phyloP scores from a whole-genome alignment of 805 yeast species.

The Hanseniaspora guilliermondii region DNA sequence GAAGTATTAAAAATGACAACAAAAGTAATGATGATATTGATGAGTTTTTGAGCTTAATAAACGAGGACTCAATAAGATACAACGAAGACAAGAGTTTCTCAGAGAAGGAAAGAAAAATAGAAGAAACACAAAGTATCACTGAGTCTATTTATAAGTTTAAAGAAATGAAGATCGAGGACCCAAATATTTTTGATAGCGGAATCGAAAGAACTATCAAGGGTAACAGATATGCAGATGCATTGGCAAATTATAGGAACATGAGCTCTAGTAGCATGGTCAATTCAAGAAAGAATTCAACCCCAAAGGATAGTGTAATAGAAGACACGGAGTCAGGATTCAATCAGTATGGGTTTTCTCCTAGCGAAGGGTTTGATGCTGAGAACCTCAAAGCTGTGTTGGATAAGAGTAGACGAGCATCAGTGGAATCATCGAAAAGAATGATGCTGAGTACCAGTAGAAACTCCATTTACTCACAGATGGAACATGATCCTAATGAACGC shows the following conservation, averaged over 20 bases:
- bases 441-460: slow-evolving; percentile 1
- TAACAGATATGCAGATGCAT: slow-evolving; percentile 30
- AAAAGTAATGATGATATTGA: background rate
- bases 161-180: slow-evolving; percentile 40
- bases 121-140: slow-evolving; percentile 23
- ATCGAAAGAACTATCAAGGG: slow-evolving; percentile 41
- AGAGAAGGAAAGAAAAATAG: background rate
- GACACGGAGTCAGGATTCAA: background rate
- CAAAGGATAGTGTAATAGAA: background rate
- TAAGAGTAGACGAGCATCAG: slow-evolving; percentile 12
- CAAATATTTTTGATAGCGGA: slow-evolving; percentile 42
- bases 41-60: slow-evolving; percentile 10
- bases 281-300: background rate
- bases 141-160: slow-evolving; percentile 44
- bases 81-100: background rate
- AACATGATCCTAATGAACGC: background rate
- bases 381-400: slow-evolving; percentile 25
- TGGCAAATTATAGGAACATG: background rate
- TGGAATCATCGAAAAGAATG: slow-evolving; percentile 4
- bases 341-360: slow-evolving; percentile 13
- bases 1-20: background rate
- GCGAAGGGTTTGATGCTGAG: slow-evolving; percentile 17
- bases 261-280: slow-evolving; percentile 1
- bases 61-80: background rate
- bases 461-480: background rate